A percentile compares a stretch with the other conserved stretches of the same genome.
These are phyloP conservation scores for Alternaria infectoria DNA, from an alignment of 2,329 filamentous ascomycete species.

Conservation along the genomic window DNA sequence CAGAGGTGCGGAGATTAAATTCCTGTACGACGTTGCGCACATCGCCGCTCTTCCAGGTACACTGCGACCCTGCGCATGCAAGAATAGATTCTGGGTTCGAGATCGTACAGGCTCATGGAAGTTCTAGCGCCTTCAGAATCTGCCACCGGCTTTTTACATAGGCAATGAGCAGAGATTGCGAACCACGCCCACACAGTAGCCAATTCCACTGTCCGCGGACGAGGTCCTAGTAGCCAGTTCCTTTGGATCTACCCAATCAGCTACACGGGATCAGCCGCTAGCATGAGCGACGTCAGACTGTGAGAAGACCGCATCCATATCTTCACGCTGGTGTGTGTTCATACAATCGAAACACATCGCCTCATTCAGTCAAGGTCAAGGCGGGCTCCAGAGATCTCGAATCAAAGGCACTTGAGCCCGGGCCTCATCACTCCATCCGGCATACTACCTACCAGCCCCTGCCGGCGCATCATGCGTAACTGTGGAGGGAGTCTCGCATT, in stretches of 20 bases:
- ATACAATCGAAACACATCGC: not conserved
- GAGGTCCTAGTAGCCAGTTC: not conserved
- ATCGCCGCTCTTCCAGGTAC: constrained; percentile 18
- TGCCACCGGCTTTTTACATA: not conserved
- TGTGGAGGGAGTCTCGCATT: not conserved
- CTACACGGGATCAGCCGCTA: not conserved
- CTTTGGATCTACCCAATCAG: not conserved
- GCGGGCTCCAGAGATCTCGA: not conserved
- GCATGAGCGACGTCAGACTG: not conserved
- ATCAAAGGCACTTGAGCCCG: not conserved
- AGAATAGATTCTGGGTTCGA: not conserved
- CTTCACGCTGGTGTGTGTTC: not conserved
- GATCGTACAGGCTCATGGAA: not conserved
- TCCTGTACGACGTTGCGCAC: constrained; percentile 25
- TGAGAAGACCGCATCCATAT: not conserved
- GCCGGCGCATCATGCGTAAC: not conserved
- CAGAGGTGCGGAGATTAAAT: constrained; percentile 14
- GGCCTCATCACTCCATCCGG: not conserved
- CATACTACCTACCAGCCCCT: not conserved
- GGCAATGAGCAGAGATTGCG: not conserved
- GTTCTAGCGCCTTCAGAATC: not conserved
- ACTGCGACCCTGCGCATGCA: not conserved
- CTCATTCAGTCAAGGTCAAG: not conserved
- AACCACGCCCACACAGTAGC: not conserved
- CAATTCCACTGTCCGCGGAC: not conserved